Conservation (phyloP, 495 filamentous ascomycete genomes). For the Aspergillus homomorphus region DNA sequence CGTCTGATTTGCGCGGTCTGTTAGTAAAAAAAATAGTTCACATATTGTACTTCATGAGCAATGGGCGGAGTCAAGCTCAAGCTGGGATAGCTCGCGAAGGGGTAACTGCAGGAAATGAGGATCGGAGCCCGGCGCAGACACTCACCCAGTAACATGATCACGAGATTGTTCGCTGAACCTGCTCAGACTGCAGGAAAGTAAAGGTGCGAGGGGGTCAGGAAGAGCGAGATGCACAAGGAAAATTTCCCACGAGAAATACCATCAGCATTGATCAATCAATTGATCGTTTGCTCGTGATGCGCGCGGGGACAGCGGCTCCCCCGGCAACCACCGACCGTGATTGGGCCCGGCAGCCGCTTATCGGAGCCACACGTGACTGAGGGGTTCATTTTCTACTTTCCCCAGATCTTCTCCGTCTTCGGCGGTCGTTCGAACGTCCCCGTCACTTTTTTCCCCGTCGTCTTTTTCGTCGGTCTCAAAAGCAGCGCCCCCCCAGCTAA, state of each 20-base stretch:
- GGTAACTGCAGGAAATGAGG: not conserved
- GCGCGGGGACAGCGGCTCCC: conserved; percentile 11
- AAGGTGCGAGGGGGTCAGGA: not conserved
- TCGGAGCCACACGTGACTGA: conserved; percentile 23
- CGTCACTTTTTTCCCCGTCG: conserved; percentile 7
- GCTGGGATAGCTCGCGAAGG: not conserved
- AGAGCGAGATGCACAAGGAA: not conserved
- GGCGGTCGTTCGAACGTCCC: conserved; percentile 3
- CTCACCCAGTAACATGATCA: conserved; percentile 41
- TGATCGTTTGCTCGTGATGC: not conserved
- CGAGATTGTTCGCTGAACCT: not conserved
- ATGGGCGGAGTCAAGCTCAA: not conserved
- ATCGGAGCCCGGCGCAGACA: conserved; percentile 3
- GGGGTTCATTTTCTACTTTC: conserved; percentile 28
- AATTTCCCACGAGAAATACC: too few relatives aligned
- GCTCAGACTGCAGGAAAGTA: not conserved
- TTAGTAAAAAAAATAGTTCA: too few relatives aligned
- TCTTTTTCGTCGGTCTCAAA: not conserved
- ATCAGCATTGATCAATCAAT: too few relatives aligned
- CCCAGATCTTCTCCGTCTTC: conserved; percentile 14
- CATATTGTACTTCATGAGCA: not conserved
- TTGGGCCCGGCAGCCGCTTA: conserved; percentile 20
- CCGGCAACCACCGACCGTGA: conserved; percentile 7
- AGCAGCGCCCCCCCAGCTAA: conserved; percentile 2
- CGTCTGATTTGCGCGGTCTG: conserved; percentile 35